Conservation (phyloP, 2,329 filamentous ascomycete genomes). For the Trichoderma lentiforme region DNA sequence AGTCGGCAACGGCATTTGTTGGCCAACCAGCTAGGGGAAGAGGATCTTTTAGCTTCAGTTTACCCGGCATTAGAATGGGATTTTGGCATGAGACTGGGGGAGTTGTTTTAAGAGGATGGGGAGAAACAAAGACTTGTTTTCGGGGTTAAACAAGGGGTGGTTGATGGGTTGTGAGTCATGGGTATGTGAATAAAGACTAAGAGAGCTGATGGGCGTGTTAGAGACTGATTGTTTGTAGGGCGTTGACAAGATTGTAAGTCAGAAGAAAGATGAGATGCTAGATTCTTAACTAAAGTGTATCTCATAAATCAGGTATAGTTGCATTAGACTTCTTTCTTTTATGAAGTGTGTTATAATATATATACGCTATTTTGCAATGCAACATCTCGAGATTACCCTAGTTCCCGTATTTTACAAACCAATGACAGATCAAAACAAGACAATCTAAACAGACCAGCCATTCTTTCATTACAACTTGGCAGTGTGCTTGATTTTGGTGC, state of each 20-base stretch:
- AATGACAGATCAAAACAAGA: background rate
- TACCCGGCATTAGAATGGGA: background rate
- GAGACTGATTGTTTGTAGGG: background rate
- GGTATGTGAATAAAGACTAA: background rate
- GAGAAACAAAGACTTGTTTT: background rate
- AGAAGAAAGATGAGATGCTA: background rate
- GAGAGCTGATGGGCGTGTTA: background rate
- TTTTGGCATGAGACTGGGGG: background rate
- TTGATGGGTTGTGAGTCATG: background rate
- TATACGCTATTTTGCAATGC: background rate
- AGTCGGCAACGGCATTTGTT: slow-evolving; percentile 2
- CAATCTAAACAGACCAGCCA: background rate
- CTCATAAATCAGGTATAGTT: background rate
- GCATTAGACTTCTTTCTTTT: background rate
- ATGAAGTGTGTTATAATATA: background rate
- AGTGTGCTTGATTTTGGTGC: slow-evolving; percentile 48
- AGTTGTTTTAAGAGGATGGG: background rate
- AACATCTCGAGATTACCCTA: background rate
- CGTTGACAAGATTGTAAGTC: too few species aligned
- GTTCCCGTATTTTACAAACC: background rate
- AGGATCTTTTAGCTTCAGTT: background rate
- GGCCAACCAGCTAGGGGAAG: background rate
- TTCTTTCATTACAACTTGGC: slow-evolving; percentile 42
- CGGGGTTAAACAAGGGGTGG: background rate
- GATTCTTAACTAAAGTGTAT: background rate